Evolutionary conservation across 2,329 filamentous ascomycete genomes (phyloP), one percentile per base, ranked within the genome.

Genomic region (Chrysosporium queenslandicum): DNA sequence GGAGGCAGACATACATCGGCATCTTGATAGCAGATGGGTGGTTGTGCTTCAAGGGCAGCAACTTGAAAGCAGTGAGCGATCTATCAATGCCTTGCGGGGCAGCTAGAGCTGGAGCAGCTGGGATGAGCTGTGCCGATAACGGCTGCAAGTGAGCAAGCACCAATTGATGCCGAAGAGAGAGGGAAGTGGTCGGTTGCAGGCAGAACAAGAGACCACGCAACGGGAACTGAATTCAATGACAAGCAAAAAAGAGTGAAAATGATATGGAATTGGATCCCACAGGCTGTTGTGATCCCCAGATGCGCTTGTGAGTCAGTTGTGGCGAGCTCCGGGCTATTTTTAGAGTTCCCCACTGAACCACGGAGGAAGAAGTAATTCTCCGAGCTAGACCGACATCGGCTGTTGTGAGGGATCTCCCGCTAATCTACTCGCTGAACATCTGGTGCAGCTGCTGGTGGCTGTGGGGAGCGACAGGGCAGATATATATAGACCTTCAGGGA

Each of bases 1-100:
- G 23, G 37, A 23, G 4, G 11, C 7, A n/a, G 23, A 30, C 50
- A 41, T 58, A 59, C 58, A 59, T 59, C n/a, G 58, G 56, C 58
- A 59, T 59, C 43, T 50, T 58, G 46, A 18, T 14, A 18, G 41
- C 9, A 29, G 46, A 12, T 46, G 6, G 20, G 6, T n/a, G 7
- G 34, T 32, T 41, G 37, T 34, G 25, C 20, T 34, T n/a, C n/a
- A n/a, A n/a, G n/a, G n/a, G n/a, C 21, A 18, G 23, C n/a, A 12
- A n/a, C 14, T n/a, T n/a, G 25, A 27, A 37, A 16, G 20, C 12
- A n/a, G 23, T 25, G 25, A 29, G 34, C 16, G 23, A 18, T 9
- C 21, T 49, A 29, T 29, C 46, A 8, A 36, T 29, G 25, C 16
- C 34, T 16, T 4, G 46, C 36, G 46, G 46, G 46, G 46, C 21